Percentiles rank a stretch among this genome's conserved stretches.
Evolutionary conservation across 2,329 filamentous ascomycete species (phyloP).

Genomic region (Talaromyces amestolkiae): DNA sequence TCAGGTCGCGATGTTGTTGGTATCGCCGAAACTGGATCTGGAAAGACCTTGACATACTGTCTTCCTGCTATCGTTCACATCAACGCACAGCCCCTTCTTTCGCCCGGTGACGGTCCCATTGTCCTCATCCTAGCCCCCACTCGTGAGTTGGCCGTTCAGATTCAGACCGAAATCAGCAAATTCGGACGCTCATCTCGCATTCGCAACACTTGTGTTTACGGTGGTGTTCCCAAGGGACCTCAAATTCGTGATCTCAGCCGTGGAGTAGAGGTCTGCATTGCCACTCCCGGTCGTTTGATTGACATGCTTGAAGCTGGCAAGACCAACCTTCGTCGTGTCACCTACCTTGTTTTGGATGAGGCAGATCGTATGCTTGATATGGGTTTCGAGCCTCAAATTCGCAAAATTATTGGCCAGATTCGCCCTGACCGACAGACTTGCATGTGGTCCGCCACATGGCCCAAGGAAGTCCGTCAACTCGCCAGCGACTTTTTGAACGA

Average conservation of each 20-base stretch:
- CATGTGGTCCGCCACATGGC: conserved; percentile 99
- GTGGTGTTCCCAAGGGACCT: conserved; percentile 95
- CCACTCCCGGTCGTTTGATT: conserved; percentile 94
- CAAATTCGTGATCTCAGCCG: conserved; percentile 93
- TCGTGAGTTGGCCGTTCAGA: conserved; percentile 96
- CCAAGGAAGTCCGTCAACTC: conserved; percentile 93
- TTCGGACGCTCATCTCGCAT: conserved; percentile 98
- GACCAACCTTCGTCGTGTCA: conserved; percentile 96
- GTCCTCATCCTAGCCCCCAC: conserved; percentile 94
- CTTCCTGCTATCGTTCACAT: conserved; percentile 98
- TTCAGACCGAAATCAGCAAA: conserved; percentile 97
- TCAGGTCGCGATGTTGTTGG: conserved; percentile 97
- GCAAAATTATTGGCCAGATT: conserved; percentile 97
- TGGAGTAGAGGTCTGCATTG: conserved; percentile 97
- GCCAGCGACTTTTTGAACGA: conserved; percentile 88
- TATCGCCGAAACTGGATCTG: conserved; percentile 98
- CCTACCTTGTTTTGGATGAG: conserved; percentile 96
- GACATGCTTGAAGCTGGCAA: conserved; percentile 98
- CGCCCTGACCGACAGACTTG: conserved; percentile 97
- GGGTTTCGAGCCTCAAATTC: conserved; percentile 99
- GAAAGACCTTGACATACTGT: conserved; percentile 98
- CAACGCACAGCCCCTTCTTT: conserved; percentile 95
- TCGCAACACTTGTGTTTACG: conserved; percentile 97
- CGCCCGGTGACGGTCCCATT: conserved; percentile 92
- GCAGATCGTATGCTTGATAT: conserved; percentile 99